These are phyloP conservation scores for Paraconiothyrium brasiliense DNA, from an alignment of 2,329 filamentous ascomycete genomes.

Conservation along the genomic window DNA sequence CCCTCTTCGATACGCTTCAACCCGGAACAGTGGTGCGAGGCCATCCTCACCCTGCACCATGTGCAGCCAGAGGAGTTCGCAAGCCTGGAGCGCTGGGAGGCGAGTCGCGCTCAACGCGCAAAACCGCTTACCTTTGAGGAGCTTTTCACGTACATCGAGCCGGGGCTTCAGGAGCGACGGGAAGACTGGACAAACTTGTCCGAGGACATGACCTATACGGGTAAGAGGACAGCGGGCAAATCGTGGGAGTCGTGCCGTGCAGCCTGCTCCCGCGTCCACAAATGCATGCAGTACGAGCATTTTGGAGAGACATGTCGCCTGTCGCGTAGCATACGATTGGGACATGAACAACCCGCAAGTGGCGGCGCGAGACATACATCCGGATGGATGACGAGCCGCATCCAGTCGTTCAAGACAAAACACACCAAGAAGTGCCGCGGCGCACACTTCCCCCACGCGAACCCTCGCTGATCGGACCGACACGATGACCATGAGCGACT, in stretches of 20 bases:
- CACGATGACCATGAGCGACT: conserved; percentile 23
- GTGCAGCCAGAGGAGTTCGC: conserved; percentile 42
- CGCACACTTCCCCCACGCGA: conserved; percentile 46
- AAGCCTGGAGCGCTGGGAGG: conserved; percentile 39
- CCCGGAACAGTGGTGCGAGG: conserved; percentile 55
- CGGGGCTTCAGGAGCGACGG: conserved; percentile 30
- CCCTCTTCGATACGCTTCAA: conserved; percentile 50
- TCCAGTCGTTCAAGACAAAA: conserved; percentile 40
- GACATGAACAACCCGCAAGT: conserved; percentile 34
- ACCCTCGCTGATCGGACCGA: conserved; percentile 28
- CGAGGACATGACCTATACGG: conserved; percentile 35
- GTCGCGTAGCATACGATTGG: conserved; percentile 40
- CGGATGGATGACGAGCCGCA: conserved; percentile 44
- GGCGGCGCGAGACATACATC: conserved; percentile 36
- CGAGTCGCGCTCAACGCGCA: conserved; percentile 30
- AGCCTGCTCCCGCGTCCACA: conserved; percentile 39
- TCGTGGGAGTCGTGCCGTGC: conserved; percentile 40
- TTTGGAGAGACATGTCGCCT: conserved; percentile 40
- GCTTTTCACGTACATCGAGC: conserved; percentile 42
- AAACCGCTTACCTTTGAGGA: conserved; percentile 46
- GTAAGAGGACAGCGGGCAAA: conserved; percentile 28
- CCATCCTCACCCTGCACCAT: conserved; percentile 53
- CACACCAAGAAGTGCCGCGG: conserved; percentile 42
- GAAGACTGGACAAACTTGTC: conserved; percentile 49
- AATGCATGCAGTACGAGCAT: conserved; percentile 47